Conservation (phyloP, 495 filamentous ascomycete species). For the Parachaetomium inaequale region DNA sequence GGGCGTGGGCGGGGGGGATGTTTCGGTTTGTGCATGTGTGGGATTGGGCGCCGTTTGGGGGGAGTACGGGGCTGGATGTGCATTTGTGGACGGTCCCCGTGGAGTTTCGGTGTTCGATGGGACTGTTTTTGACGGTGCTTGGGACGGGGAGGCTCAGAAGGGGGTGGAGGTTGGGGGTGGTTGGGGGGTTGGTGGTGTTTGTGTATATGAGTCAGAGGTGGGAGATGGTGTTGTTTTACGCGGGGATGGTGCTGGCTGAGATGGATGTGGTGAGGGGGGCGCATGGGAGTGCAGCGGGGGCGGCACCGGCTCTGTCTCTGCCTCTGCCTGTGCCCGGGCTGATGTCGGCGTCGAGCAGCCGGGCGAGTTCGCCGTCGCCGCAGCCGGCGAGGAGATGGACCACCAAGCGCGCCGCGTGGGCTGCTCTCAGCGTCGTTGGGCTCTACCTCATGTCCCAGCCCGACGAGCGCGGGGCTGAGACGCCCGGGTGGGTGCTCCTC, state of each 20-base stretch:
- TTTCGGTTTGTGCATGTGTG: constrained; percentile 39
- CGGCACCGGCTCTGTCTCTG: neutral
- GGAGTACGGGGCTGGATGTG: constrained; percentile 56
- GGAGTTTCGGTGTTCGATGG: constrained; percentile 62
- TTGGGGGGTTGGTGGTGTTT: constrained; percentile 32
- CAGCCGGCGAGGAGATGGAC: neutral
- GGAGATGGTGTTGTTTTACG: constrained; percentile 44
- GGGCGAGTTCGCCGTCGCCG: neutral
- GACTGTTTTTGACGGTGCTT: constrained; percentile 59
- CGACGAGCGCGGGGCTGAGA: constrained; percentile 34
- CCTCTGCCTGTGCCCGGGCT: constrained; percentile 15
- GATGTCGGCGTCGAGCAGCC: constrained; percentile 10
- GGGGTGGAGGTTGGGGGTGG: constrained; percentile 25
- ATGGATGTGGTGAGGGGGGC: constrained; percentile 34
- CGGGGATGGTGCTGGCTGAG: constrained; percentile 43
- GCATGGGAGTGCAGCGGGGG: constrained; percentile 3
- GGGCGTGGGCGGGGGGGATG: constrained; percentile 37
- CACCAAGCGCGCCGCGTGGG: neutral
- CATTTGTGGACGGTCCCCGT: constrained; percentile 74
- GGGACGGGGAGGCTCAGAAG: constrained; percentile 39
- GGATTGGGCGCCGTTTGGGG: constrained; percentile 40
- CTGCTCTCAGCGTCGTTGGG: constrained; percentile 24
- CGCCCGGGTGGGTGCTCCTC: constrained; percentile 43
- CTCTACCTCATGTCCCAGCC: constrained; percentile 45
- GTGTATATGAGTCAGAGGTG: constrained; percentile 34